Percentiles rank a stretch among this genome's conserved stretches.
Evolutionary conservation across 345 rosid species (phyloP).

Genomic region (Ceriops tagal): DNA sequence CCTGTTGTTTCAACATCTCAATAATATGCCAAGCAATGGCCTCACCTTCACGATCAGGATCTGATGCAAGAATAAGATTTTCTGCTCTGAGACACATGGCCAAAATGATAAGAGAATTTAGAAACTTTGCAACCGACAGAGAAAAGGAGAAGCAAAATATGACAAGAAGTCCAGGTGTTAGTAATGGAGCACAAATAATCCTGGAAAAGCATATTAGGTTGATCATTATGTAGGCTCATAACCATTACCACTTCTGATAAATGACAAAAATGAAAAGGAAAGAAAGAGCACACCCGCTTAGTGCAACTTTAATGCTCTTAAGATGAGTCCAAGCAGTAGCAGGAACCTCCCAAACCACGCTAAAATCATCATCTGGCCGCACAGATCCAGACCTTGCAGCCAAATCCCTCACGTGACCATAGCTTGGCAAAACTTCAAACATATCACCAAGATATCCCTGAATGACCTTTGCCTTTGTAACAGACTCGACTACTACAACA

Average conservation of each 20-base stretch:
- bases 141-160: background rate
- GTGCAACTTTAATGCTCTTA: conserved; percentile 86
- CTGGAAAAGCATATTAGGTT: background rate
- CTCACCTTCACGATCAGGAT: conserved; percentile 99
- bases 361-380: conserved; percentile 94
- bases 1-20: conserved; percentile 96
- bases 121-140: conserved; percentile 20
- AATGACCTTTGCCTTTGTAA: conserved; percentile 84
- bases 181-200: background rate
- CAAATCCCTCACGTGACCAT: conserved; percentile 95
- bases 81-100: conserved; percentile 73
- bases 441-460: conserved; percentile 88
- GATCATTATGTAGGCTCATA: background rate
- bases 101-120: conserved; percentile 34
- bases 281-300: conserved; percentile 55
- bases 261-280: background rate
- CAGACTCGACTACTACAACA: conserved; percentile 90
- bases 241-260: background rate
- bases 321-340: conserved; percentile 95
- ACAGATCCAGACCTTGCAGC: conserved; percentile 98
- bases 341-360: conserved; percentile 99
- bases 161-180: conserved; percentile 6
- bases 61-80: conserved; percentile 94
- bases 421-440: conserved; percentile 93
- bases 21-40: conserved; percentile 99